Conservation (phyloP, 1,284 basidiomycete species). For the Marasmius oreades region DNA sequence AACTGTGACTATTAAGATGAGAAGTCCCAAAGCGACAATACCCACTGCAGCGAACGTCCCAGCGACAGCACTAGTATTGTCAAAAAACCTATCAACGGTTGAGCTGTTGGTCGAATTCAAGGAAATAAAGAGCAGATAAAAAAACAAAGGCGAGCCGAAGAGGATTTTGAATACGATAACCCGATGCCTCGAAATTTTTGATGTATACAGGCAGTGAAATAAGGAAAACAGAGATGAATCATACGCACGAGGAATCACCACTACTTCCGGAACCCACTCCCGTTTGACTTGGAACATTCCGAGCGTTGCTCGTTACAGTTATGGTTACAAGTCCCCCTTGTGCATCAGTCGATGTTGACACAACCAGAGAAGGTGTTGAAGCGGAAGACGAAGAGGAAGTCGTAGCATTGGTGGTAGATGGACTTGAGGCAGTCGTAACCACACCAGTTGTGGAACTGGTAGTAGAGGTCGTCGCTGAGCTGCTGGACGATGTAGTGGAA, state of each 20-base stretch:
- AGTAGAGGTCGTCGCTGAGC: conserved; percentile 13
- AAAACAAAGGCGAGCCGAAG: background rate
- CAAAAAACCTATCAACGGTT: conserved; percentile 50
- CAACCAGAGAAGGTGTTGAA: conserved; percentile 8
- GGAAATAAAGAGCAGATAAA: background rate
- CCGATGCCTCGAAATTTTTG: too few species aligned
- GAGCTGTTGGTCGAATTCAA: background rate
- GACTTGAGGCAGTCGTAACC: too few species aligned
- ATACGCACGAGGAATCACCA: background rate
- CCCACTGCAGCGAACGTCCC: conserved; percentile 69
- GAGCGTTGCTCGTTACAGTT: background rate
- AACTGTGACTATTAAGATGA: conserved; percentile 50
- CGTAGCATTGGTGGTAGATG: conserved; percentile 10
- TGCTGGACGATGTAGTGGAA: conserved; percentile 12
- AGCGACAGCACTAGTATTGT: conserved; percentile 67
- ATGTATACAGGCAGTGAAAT: too few species aligned
- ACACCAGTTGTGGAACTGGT: conserved; percentile 16
- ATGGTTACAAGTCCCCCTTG: background rate
- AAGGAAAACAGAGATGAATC: background rate
- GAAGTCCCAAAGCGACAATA: conserved; percentile 47
- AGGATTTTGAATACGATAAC: too few species aligned
- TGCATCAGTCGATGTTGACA: background rate
- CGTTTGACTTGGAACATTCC: background rate
- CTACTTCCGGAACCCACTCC: background rate
- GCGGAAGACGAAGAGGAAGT: conserved; percentile 11